Conservation (phyloP, 2,329 filamentous ascomycete species). For the Bertia moriformis region DNA sequence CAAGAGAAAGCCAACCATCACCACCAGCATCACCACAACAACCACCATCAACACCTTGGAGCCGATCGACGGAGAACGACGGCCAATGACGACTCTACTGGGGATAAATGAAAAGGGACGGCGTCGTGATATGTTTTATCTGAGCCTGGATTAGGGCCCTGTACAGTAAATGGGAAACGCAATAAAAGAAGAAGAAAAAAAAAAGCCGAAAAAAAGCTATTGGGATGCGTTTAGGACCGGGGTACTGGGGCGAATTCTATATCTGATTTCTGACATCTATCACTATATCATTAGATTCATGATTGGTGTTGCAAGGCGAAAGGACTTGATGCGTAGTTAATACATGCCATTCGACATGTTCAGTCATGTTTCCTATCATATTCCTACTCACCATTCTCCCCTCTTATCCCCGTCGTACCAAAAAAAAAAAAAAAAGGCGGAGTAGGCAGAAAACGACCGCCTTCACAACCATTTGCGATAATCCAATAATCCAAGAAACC, state of each 20-base stretch:
- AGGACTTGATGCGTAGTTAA: too few species aligned
- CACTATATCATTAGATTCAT: background rate
- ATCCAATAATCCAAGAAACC: too few species aligned
- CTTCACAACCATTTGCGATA: too few species aligned
- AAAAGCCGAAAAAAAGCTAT: constrained; percentile 19
- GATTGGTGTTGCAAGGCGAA: too few species aligned
- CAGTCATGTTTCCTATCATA: too few species aligned
- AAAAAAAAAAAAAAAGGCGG: too few species aligned
- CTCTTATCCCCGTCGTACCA: too few species aligned
- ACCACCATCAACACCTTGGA: constrained; percentile 1
- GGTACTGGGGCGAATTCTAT: constrained; percentile 21
- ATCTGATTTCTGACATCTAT: constrained; percentile 1
- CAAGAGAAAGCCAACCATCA: constrained; percentile 6
- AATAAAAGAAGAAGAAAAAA: too few species aligned
- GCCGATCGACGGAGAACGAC: constrained; percentile 20
- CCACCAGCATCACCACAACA: constrained; percentile 4
- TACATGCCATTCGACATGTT: too few species aligned
- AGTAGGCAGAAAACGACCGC: too few species aligned
- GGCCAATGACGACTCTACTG: constrained; percentile 22
- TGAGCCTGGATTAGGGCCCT: constrained; percentile 7
- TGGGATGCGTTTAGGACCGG: constrained; percentile 18
- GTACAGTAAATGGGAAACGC: background rate
- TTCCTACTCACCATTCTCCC: too few species aligned
- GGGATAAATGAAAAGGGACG: constrained; percentile 22
- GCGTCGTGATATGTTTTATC: constrained; percentile 13